phyloP scores from a whole-genome alignment of 257 asterid species.

The Perilla frutescens region DNA sequence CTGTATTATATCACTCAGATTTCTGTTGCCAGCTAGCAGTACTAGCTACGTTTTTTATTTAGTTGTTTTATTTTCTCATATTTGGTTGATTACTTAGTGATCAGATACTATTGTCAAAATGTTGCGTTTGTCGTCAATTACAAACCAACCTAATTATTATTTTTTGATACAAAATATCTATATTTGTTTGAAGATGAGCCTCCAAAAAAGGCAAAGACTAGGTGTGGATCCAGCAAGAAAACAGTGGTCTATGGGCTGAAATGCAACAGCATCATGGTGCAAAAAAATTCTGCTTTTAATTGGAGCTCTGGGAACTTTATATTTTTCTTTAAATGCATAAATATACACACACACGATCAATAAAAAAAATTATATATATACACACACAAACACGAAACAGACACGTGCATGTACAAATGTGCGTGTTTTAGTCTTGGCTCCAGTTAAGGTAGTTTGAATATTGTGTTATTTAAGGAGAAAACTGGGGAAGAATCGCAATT shows the following conservation, averaged over 20 bases:
- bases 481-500: not conserved
- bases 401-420: not conserved
- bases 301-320: not conserved
- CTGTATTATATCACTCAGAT: too few species aligned
- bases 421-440: not conserved
- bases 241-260: not conserved
- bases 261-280: conserved; percentile 1
- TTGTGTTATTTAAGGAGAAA: too few species aligned
- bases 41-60: too few species aligned
- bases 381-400: not conserved
- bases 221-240: not conserved
- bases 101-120: not conserved
- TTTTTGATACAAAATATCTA: not conserved
- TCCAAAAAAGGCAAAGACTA: not conserved
- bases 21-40: too few species aligned
- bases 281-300: not conserved
- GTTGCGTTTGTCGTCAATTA: conserved; percentile 7
- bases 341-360: too few species aligned
- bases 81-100: too few species aligned
- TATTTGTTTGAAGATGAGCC: not conserved
- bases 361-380: too few species aligned
- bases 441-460: conserved; percentile 6
- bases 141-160: not conserved
- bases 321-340: too few species aligned
- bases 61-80: too few species aligned